Percentiles rank a stretch among this genome's conserved stretches.
phyloP scores from a whole-genome alignment of 768 basidiomycete species.

The Clathrus columnatus region DNA sequence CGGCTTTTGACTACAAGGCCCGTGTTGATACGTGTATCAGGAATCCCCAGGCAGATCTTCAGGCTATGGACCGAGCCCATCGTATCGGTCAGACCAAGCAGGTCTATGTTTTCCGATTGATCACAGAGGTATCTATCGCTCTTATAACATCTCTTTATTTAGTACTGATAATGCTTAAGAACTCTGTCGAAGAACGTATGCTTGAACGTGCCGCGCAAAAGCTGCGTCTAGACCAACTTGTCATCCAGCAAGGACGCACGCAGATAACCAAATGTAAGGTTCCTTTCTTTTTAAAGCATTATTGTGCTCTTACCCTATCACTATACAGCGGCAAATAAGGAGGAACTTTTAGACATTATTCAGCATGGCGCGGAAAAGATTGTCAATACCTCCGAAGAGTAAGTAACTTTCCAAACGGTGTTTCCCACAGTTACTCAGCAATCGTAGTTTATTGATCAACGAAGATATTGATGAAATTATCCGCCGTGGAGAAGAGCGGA shows the following conservation, averaged over 20 bases:
- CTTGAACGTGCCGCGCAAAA: conserved; percentile 94
- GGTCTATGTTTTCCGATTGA: conserved; percentile 94
- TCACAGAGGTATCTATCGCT: conserved; percentile 57
- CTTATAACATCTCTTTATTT: background rate
- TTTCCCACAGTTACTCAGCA: background rate
- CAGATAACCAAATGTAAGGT: conserved; percentile 66
- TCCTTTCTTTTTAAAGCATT: background rate
- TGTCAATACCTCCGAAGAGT: conserved; percentile 74
- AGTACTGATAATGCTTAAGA: conserved; percentile 25
- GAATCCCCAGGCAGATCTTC: conserved; percentile 98
- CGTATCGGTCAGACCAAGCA: conserved; percentile 97
- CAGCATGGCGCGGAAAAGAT: conserved; percentile 96
- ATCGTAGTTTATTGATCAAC: conserved; percentile 62
- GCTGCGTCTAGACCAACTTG: conserved; percentile 87
- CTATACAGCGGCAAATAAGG: conserved; percentile 76
- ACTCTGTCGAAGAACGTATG: conserved; percentile 93
- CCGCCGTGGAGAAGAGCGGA: conserved; percentile 81
- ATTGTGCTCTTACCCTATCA: background rate
- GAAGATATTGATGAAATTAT: conserved; percentile 96
- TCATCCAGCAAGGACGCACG: conserved; percentile 91
- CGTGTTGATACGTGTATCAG: conserved; percentile 27
- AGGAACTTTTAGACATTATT: conserved; percentile 96
- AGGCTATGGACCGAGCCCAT: conserved; percentile 98
- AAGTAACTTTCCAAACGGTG: conserved; percentile 19
- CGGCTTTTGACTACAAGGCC: background rate